phyloP scores from a whole-genome alignment of 108 stramenopile species.

The Epithemia pelagica region DNA sequence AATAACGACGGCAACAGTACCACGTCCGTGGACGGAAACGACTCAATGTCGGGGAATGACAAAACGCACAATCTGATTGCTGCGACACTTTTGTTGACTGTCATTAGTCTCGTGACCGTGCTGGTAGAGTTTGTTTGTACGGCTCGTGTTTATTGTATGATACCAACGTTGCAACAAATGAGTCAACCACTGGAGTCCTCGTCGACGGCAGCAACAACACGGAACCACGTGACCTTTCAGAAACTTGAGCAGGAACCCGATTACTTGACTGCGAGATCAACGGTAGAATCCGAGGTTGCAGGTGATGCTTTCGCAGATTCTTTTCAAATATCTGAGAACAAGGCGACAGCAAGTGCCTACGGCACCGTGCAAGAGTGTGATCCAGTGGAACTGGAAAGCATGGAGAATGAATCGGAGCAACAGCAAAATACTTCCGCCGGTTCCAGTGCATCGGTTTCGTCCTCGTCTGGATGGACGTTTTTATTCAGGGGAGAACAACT shows the following conservation, averaged over 20 bases:
- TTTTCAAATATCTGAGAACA: too few species aligned
- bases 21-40: too few species aligned
- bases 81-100: conserved; percentile 39
- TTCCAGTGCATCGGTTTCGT: too few species aligned
- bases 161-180: conserved; percentile 21
- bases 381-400: neutral
- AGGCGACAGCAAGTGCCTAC: too few species aligned
- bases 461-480: too few species aligned
- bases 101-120: conserved; percentile 35
- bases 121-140: conserved; percentile 50
- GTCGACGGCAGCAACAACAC: too few species aligned
- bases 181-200: too few species aligned
- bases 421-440: too few species aligned
- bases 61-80: conserved; percentile 13
- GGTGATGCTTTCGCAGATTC: too few species aligned
- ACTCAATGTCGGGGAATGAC: too few species aligned
- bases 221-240: neutral
- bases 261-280: too few species aligned
- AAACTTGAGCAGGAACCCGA: neutral
- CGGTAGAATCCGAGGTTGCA: too few species aligned
- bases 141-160: conserved; percentile 19
- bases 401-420: neutral
- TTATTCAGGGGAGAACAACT: neutral
- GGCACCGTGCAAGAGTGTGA: neutral
- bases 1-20: neutral